Evolutionary conservation across 176 grass and related monocot species (phyloP), one percentile per base, ranked within the genome.

Genomic region (Eragrostis nindensis): DNA sequence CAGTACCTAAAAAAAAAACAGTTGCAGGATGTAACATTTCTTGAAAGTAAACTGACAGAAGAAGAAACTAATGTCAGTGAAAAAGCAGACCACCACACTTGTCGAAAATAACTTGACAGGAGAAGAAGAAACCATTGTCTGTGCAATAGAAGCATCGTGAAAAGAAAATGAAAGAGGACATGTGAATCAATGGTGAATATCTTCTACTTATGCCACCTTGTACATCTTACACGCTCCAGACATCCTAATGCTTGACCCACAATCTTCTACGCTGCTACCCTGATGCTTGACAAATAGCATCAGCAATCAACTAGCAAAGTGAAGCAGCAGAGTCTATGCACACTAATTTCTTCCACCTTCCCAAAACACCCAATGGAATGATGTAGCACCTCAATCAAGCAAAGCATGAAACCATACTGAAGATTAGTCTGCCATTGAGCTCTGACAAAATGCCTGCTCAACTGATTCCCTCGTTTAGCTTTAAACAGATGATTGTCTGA

Each of bases 1-100:
- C 92, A 99, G 73, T 93, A 95, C 86, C 91, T 97, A 70, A 46
- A 38, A 1, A n/a, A n/a, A n/a, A n/a, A n/a, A n/a, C 3, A 78
- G 43, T 62, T 43, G 6, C 25, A 57, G 5, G 21, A 17, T 74
- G 29, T 73, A 62, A 84, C 55, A 78, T 61, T 18, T 54, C 18
- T 8, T 70, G 21, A 22, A 85, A 64, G 11, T 70, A 89, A 66
- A 7, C 43, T 54, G 62, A 54, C 43, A 21, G 32, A 72, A 53
- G 46, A 60, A 72, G 15, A 82, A 32, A 72, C n/a, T n/a, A n/a
- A n/a, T n/a, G n/a, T n/a, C n/a, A n/a, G n/a, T n/a, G n/a, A n/a
- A n/a, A n/a, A n/a, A n/a, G n/a, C n/a, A n/a, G n/a, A n/a, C n/a
- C n/a, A n/a, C n/a, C n/a, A n/a, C n/a, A n/a, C n/a, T n/a, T n/a